A percentile compares a stretch with the other conserved stretches of the same genome.
These are phyloP conservation scores for Rutidosis leptorrhynchoides DNA, from an alignment of 129 eudicot genomes.

Conservation along the genomic window DNA sequence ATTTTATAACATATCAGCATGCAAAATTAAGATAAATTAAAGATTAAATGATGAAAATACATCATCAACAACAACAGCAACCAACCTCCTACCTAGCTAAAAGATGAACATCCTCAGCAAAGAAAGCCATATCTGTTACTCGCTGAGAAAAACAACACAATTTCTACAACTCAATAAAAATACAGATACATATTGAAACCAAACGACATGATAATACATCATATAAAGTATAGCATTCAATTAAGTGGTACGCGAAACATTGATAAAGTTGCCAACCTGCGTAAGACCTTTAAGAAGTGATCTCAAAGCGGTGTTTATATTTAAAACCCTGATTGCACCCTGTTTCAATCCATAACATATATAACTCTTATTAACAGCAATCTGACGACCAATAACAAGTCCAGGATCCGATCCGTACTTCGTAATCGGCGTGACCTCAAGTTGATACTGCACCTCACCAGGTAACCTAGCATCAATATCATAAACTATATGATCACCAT, in stretches of 20 bases:
- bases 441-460: conserved; percentile 96
- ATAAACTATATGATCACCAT: conserved; percentile 55
- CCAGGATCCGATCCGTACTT: conserved; percentile 94
- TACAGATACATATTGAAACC: not conserved
- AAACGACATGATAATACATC: not conserved
- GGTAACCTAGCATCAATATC: conserved; percentile 76
- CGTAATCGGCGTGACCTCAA: conserved; percentile 94
- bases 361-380: conserved; percentile 88
- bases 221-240: too few species aligned
- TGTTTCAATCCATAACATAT: conserved; percentile 90
- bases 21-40: conserved; percentile 4
- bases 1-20: not conserved
- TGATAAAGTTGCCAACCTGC: conserved; percentile 55
- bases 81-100: conserved; percentile 66
- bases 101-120: conserved; percentile 98
- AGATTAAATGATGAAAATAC: not conserved
- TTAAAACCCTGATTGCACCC: conserved; percentile 88
- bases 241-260: too few species aligned
- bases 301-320: conserved; percentile 85
- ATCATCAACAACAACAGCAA: not conserved
- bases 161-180: not conserved
- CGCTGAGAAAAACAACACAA: conserved; percentile 49
- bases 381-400: conserved; percentile 77
- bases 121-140: conserved; percentile 99
- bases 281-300: conserved; percentile 86